Evolutionary conservation across 805 yeast species (phyloP).

Genomic region (Scheffersomyces stipitis): DNA sequence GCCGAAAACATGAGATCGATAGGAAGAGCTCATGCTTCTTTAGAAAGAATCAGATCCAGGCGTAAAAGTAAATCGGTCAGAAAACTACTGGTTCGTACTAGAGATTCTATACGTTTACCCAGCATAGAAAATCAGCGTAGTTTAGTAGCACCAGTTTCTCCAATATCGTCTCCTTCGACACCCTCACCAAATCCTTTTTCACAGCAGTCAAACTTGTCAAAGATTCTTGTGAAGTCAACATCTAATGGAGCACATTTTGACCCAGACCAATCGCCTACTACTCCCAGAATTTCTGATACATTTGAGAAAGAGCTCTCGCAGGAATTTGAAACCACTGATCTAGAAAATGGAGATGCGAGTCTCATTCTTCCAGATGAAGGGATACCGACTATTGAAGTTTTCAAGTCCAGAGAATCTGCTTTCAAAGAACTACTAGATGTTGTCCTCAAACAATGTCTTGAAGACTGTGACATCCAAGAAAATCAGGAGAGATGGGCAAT

Average conservation of each 20-base stretch:
- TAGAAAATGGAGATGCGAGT: background rate
- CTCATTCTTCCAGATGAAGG: background rate
- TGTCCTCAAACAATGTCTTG: conserved; percentile 57
- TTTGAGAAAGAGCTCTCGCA: background rate
- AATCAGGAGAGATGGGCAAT: conserved; percentile 58
- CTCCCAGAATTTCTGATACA: background rate
- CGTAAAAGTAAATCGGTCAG: conserved; percentile 47
- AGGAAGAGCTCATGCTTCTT: conserved; percentile 66
- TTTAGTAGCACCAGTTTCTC: conserved; percentile 9
- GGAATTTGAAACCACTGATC: background rate
- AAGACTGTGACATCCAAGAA: conserved; percentile 54
- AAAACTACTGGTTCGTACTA: conserved; percentile 26
- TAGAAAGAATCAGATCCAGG: conserved; percentile 59
- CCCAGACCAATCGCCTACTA: background rate
- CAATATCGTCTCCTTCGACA: conserved; percentile 21
- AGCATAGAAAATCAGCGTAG: conserved; percentile 17
- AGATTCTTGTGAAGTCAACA: background rate
- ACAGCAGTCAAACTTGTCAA: conserved; percentile 6
- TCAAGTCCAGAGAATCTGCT: conserved; percentile 9
- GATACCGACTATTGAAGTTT: background rate
- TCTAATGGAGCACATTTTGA: no score
- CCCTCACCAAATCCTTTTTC: conserved; percentile 12
- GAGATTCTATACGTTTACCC: conserved; percentile 18
- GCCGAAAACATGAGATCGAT: conserved; percentile 41
- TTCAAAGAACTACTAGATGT: conserved; percentile 48